These are phyloP conservation scores for Trichothecium sympodiale DNA, from an alignment of 2,329 filamentous ascomycete species.

Conservation along the genomic window DNA sequence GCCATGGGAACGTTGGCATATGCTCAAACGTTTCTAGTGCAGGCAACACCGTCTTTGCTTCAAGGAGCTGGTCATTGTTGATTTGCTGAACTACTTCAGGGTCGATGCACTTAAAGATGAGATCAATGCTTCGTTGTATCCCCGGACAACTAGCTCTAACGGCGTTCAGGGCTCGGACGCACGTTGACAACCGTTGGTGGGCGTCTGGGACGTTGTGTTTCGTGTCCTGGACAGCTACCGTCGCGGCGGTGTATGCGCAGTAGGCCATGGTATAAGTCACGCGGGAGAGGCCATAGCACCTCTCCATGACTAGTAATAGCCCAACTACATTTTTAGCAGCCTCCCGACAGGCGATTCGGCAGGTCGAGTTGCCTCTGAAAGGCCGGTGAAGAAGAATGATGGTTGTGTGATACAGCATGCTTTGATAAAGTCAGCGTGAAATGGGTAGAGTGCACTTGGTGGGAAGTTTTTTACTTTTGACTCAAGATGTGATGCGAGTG, in stretches of 20 bases:
- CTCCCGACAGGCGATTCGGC: constrained; percentile 5
- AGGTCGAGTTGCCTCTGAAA: constrained; percentile 12
- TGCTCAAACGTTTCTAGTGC: too few species aligned
- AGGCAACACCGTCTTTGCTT: too few species aligned
- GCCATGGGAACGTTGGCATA: too few species aligned
- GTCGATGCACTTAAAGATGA: too few species aligned
- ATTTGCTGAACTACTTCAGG: too few species aligned
- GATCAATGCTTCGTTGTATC: not conserved
- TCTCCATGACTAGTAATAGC: constrained; percentile 15
- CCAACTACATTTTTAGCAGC: constrained; percentile 15
- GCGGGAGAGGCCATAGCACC: constrained; percentile 15
- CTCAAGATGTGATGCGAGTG: constrained; percentile 1
- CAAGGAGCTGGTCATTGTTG: too few species aligned
- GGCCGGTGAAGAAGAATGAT: constrained; percentile 16
- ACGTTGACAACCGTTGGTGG: not conserved
- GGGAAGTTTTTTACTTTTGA: constrained; percentile 1
- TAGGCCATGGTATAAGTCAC: constrained; percentile 21
- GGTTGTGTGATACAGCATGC: constrained; percentile 12
- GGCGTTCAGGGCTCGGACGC: not conserved
- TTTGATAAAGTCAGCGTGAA: not conserved
- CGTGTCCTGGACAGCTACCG: not conserved
- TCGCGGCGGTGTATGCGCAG: constrained; percentile 7
- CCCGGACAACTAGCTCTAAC: not conserved
- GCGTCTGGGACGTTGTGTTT: not conserved
- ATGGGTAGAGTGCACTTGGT: not conserved